Evolutionary conservation across 2,329 filamentous ascomycete genomes (phyloP).

Genomic region (Aspergillus awamori): DNA sequence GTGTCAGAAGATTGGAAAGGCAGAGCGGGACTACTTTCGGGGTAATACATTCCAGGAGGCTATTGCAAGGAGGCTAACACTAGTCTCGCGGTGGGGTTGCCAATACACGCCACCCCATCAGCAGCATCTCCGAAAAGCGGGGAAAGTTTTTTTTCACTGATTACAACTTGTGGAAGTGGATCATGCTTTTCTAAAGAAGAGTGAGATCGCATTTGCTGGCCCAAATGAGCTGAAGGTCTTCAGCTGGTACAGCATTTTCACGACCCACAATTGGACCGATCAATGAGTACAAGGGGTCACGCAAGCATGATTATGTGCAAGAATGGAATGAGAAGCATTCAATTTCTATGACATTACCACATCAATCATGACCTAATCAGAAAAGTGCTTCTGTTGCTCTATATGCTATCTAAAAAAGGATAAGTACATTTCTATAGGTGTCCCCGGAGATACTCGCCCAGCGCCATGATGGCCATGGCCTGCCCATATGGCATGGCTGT

Average conservation of each 20-base stretch:
- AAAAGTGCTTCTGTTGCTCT: no score
- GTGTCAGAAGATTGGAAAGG: not conserved
- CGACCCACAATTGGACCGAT: no score
- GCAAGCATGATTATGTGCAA: no score
- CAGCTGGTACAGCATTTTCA: no score
- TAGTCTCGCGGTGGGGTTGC: not conserved
- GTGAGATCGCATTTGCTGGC: no score
- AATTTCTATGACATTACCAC: no score
- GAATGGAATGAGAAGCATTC: no score
- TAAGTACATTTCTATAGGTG: not conserved
- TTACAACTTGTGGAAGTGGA: not conserved
- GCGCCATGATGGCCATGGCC: conserved; percentile 80
- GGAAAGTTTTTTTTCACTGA: not conserved
- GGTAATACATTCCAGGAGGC: not conserved
- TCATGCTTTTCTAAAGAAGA: not conserved
- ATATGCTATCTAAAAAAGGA: no score
- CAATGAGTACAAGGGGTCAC: no score
- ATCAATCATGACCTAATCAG: no score
- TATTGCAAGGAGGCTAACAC: not conserved
- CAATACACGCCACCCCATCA: not conserved
- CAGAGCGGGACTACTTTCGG: not conserved
- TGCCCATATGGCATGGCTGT: conserved; percentile 86
- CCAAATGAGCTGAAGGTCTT: no score
- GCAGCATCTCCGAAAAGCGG: not conserved
- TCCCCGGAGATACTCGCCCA: conserved; percentile 70